Evolutionary conservation across 2,329 filamentous ascomycete species (phyloP).

Genomic region (Blastomyces silverae): DNA sequence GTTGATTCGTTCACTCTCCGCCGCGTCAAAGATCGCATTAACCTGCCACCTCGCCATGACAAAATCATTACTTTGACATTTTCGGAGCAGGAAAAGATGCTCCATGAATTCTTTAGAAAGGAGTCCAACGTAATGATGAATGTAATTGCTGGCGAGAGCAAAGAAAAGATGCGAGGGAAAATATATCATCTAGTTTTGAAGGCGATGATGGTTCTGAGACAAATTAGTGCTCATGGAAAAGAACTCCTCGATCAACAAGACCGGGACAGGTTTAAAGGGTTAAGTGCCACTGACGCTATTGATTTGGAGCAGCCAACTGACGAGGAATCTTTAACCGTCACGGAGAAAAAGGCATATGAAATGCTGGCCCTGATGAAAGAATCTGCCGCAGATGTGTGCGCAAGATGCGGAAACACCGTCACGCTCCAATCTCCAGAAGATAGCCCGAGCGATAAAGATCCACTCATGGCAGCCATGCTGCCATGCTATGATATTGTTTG

Average conservation of each 20-base stretch:
- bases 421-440: conserved; percentile 38
- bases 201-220: conserved; percentile 78
- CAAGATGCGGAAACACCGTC: conserved; percentile 61
- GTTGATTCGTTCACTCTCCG: conserved; percentile 93
- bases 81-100: conserved; percentile 60
- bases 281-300: conserved; percentile 78
- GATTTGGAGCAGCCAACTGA: conserved; percentile 76
- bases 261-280: conserved; percentile 68
- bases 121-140: conserved; percentile 75
- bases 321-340: conserved; percentile 51
- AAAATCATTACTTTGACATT: conserved; percentile 68
- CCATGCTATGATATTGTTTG: conserved; percentile 85
- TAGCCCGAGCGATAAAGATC: conserved; percentile 47
- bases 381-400: conserved; percentile 68
- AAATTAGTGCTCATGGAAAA: conserved; percentile 90
- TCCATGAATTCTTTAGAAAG: conserved; percentile 79
- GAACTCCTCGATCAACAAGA: conserved; percentile 83
- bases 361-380: conserved; percentile 80
- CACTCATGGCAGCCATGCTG: conserved; percentile 65
- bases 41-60: conserved; percentile 69
- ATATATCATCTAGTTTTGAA: conserved; percentile 93
- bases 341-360: conserved; percentile 70
- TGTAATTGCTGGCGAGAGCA: conserved; percentile 60
- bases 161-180: conserved; percentile 67
- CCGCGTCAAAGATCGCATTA: conserved; percentile 83